Evolutionary conservation across 805 yeast species (phyloP), one percentile per base, ranked within the genome.

Genomic region (Suhomyces canberraensis): DNA sequence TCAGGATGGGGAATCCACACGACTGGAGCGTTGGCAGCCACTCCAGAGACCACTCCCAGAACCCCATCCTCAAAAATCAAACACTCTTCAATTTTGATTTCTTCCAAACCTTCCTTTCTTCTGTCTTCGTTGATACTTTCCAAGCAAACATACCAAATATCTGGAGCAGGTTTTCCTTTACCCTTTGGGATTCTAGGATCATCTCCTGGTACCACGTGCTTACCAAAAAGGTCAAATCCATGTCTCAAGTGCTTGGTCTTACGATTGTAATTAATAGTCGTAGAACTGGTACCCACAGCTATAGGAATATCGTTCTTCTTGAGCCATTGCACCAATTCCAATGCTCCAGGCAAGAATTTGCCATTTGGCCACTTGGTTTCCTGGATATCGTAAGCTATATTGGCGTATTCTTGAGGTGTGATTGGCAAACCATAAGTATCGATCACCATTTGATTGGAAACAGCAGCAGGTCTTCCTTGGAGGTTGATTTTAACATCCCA

Each of bases 1-100:
- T 84, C 77, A 17, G 73, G 71, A 59, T 91, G 91, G 8, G 98
- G 98, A 11, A 90, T 84, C 98, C 98, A 93, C 32, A 91, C 74
- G n/a, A 91, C 96, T 37, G 71, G 73, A 11, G 87, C 84, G 8
- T 89, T 90, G 24, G 96, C 88, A 13, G 84, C 80, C 38, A 73
- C 75, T 11, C 95, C 98, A 3, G 96, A 82, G 13, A 67, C 54
- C 16, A 91, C 91, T 3, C 99, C 99, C 0, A 96, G 90, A 29
- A 89, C 69, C 3, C 96, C 98, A 61, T 93, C 99, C 66, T 93
- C 98, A 60, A 93, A 93, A 2, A 93, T 84, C 21, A 93, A 59
- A 51, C 95, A 85, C 51, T 93, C 96, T 21, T 78, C 79, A 3
- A 91, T 84, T 37, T 57, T 51, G 41, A 91, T 83, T 24, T 63